Evolutionary conservation across 2,329 filamentous ascomycete genomes (phyloP), one percentile per base, ranked within the genome.

Genomic region (Penicillium sp.): DNA sequence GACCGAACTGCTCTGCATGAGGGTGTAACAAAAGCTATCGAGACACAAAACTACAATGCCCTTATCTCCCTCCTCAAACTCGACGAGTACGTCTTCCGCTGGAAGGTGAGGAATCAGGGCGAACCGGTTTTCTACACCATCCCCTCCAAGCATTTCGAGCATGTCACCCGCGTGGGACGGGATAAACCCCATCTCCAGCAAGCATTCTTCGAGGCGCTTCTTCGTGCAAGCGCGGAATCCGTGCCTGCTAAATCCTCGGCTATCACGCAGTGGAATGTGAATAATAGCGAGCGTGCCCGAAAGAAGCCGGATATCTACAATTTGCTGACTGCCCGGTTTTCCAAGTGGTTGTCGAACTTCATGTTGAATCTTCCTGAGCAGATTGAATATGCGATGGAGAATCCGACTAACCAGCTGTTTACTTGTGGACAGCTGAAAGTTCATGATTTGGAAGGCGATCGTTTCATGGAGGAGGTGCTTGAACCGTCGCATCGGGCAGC

Each of bases 141-240:
- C 2, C 70, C 73, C 1, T 35, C 65, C 0, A 67, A 73, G 7
- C 70, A 75, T 49, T 76, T 74, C 50, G 50, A 68, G 15, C 66
- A 67, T 1, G 73, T 69, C 5, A 63, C 68, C 1, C 64, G 61
- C 1, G 43, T 65, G 12, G 57, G 64, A n/a, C 65, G 60, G 1
- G 49, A 66, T 8, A 64, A 61, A 3, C 60, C 54, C 14, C 43
- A 50, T 20, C 53, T 56, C 5, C 60, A 71, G 31, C 51, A 63
- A 1, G 54, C 60, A 0, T 59, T 73, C 22, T 70, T 77, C 20
- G 61, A 68, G 40, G 52, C 68, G 4, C 65, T 77, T 6, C 33
- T 77, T 4, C 73, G 74, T 35, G 66, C 72, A 11, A 73, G 65
- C 41, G 70, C 75, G 0, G 72, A 75, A 46, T 75, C 73, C 5